Evolutionary conservation across 805 yeast genomes (phyloP), one percentile per base, ranked within the genome.

Genomic region (Teunomyces barrocoloradensis): DNA sequence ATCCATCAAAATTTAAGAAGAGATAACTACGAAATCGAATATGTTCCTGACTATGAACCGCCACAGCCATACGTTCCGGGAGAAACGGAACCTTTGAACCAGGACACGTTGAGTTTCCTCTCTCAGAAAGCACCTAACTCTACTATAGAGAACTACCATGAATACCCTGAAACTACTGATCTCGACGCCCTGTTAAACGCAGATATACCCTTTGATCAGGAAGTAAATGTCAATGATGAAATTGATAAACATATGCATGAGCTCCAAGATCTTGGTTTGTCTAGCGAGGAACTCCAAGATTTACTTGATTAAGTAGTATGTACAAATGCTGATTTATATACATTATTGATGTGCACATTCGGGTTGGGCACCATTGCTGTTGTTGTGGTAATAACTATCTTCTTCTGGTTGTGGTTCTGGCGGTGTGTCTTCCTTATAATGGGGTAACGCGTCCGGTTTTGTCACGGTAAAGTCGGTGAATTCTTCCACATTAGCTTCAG

Each of bases 31-130:
- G 79, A 75, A 44, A 66, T 81, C n/a, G 87, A 82, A 51, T 58
- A 61, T 35, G 74, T 73, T 18, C 78, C 85, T 5, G 59, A 61
- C 18, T 59, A 57, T 30, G 63, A 61, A 25, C 64, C 63, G 2
- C 75, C 70, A 18, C 51, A 72, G 20, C 71, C 74, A 2, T 73
- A 76, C 49, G 58, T 66, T 5, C 85, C 85, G 21, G 54, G 65
- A 51, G 74, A 73, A 46, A 64, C 72, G 51, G 72, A 71, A n/a
- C 73, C 75, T 1, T 64, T 77, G 27, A 56, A 64, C 9, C 55
- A 60, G n/a, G 50, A 48, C 12, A 58, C 60, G 42, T 48, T 60
- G 48, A 40, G 53, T 20, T 43, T 61, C 9, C 52, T 68, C 65
- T 47, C 61, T 49, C 36, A 64, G 44, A 46, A 40, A 17, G 52